These are phyloP conservation scores for Fusarium miscanthi DNA, from an alignment of 2,329 filamentous ascomycete genomes.

Conservation along the genomic window DNA sequence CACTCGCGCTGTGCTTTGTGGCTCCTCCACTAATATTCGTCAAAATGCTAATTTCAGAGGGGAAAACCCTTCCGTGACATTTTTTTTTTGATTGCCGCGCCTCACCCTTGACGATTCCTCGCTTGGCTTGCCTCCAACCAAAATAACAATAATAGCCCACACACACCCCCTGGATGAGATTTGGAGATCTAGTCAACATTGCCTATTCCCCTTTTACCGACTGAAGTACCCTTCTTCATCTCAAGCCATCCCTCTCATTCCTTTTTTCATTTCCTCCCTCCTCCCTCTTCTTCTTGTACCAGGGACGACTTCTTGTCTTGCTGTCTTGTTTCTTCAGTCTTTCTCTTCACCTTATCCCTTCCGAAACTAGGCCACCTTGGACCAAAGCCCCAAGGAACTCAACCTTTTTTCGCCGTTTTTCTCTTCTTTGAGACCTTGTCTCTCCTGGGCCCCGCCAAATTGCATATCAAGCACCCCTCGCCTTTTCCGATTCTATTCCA, in stretches of 20 bases:
- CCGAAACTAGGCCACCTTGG: constrained; percentile 26
- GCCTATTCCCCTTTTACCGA: constrained; percentile 36
- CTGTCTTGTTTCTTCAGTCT: constrained; percentile 38
- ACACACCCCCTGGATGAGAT: constrained; percentile 32
- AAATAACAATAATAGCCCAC: constrained; percentile 22
- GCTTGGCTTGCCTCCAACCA: constrained; percentile 10
- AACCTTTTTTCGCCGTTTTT: constrained; percentile 39
- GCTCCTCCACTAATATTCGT: constrained; percentile 34
- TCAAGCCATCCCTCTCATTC: constrained; percentile 19
- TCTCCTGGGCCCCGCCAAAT: constrained; percentile 48
- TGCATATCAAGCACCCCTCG: constrained; percentile 50
- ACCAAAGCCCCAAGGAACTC: constrained; percentile 13
- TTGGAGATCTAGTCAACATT: constrained; percentile 27
- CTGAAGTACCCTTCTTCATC: constrained; percentile 28
- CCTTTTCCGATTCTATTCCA: constrained; percentile 42
- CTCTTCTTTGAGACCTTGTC: constrained; percentile 47
- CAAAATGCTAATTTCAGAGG: constrained; percentile 45
- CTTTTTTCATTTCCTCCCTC: constrained; percentile 16
- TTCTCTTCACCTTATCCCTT: constrained; percentile 38
- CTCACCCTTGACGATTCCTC: constrained; percentile 29
- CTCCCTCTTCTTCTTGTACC: constrained; percentile 31
- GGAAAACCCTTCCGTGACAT: constrained; percentile 41
- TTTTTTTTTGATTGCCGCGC: constrained; percentile 49
- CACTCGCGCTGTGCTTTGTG: background rate
- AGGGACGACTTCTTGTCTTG: constrained; percentile 35